Evolutionary conservation across 129 eudicot species (phyloP).

Genomic region (Artemisia annua): DNA sequence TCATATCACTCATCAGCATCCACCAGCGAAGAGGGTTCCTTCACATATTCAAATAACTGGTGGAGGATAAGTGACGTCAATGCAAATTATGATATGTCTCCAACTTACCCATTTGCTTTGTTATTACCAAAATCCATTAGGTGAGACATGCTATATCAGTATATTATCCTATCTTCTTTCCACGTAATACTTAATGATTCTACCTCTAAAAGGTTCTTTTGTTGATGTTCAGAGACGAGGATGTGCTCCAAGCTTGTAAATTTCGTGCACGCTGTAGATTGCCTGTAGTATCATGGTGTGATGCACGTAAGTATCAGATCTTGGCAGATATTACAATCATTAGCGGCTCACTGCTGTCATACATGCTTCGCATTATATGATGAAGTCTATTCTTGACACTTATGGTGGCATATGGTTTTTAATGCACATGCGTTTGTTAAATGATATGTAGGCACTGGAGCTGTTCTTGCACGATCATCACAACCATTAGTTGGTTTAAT

Average conservation of each 20-base stretch:
- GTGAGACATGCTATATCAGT: constrained; percentile 36
- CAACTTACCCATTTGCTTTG: constrained; percentile 89
- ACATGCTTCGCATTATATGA: neutral
- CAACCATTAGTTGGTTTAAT: constrained; percentile 96
- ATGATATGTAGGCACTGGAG: constrained; percentile 63
- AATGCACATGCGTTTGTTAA: constrained; percentile 13
- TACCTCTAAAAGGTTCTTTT: neutral
- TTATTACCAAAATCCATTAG: constrained; percentile 78
- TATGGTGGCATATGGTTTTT: constrained; percentile 12
- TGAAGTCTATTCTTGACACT: neutral
- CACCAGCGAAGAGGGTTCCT: constrained; percentile 71
- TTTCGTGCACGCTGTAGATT: constrained; percentile 93
- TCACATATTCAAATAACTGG: constrained; percentile 62
- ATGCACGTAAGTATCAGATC: constrained; percentile 52
- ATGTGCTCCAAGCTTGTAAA: constrained; percentile 87
- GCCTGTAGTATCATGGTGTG: constrained; percentile 91
- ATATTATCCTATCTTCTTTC: neutral
- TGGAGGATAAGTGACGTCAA: constrained; percentile 91
- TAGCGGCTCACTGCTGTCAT: neutral
- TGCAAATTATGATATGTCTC: constrained; percentile 67
- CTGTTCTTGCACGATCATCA: constrained; percentile 97
- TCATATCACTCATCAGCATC: constrained; percentile 44
- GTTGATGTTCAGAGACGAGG: constrained; percentile 70
- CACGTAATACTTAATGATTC: neutral
- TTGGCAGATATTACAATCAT: neutral